phyloP scores from a whole-genome alignment of 345 rosid genomes.

The Salix suchowensis region DNA sequence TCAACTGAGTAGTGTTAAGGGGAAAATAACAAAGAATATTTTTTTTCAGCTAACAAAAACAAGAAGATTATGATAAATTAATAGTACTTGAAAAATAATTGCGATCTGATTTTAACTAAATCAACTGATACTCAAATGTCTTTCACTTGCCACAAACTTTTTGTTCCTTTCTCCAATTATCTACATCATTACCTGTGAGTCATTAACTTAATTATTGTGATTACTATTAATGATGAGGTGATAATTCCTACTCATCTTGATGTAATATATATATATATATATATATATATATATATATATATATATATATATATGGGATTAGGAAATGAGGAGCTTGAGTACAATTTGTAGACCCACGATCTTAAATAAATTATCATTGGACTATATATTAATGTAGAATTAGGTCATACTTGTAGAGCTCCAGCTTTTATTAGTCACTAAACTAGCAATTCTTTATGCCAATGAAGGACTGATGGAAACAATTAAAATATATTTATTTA shows the following conservation, averaged over 20 bases:
- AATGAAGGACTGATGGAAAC: too few relatives aligned
- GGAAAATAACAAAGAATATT: constrained; percentile 28
- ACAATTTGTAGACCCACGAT: too few relatives aligned
- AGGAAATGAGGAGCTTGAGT: too few relatives aligned
- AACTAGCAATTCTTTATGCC: too few relatives aligned
- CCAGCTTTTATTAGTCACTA: too few relatives aligned
- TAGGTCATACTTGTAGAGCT: too few relatives aligned
- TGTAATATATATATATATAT: too few relatives aligned
- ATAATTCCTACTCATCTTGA: not conserved
- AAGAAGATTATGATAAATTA: constrained; percentile 33
- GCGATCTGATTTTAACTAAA: constrained; percentile 19
- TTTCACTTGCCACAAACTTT: not conserved
- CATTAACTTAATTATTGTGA: not conserved
- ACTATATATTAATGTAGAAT: too few relatives aligned
- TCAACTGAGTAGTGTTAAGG: constrained; percentile 23
- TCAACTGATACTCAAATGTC: not conserved
- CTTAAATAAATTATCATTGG: too few relatives aligned
- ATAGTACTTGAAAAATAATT: constrained; percentile 8
- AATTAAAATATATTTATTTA: too few relatives aligned
- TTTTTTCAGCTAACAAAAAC: constrained; percentile 27
- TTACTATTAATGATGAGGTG: not conserved
- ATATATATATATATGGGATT: not conserved
- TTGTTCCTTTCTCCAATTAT: not conserved
- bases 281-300: not conserved
- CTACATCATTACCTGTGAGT: not conserved